phyloP scores from a whole-genome alignment of 192 early-diverging fungal species.

The Allomyces macrogynus region DNA sequence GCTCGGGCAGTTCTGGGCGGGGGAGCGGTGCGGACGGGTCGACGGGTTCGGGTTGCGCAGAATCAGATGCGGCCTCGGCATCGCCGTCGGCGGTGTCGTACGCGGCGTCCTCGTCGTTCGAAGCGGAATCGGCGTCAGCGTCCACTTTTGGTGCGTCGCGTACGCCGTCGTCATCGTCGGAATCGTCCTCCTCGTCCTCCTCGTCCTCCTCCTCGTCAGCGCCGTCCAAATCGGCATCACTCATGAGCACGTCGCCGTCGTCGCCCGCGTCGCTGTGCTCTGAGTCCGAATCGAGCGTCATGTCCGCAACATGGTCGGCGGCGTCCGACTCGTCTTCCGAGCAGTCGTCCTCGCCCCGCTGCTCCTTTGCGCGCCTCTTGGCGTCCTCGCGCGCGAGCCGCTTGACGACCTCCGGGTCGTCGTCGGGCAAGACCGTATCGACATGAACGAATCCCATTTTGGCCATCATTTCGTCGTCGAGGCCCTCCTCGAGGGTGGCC shows the following conservation, averaged over 20 bases:
- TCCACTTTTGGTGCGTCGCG: constrained; percentile 7
- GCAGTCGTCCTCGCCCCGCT: constrained; percentile 4
- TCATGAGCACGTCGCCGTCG: constrained; percentile 11
- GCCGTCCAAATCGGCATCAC: constrained; percentile 4
- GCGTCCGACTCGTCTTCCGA: constrained; percentile 1
- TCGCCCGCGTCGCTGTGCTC: constrained; percentile 16
- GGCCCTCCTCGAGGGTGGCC: not conserved
- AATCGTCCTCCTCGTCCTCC: constrained; percentile 7
- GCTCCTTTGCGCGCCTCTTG: constrained; percentile 6
- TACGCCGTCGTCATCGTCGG: constrained; percentile 2
- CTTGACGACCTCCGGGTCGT: not conserved
- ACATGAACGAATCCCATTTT: not conserved
- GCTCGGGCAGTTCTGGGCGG: constrained; percentile 2
- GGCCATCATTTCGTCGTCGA: not conserved
- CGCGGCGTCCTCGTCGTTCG: constrained; percentile 5
- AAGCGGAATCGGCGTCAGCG: constrained; percentile 4
- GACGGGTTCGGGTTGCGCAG: constrained; percentile 9
- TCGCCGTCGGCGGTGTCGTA: constrained; percentile 10
- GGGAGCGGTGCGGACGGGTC: not conserved
- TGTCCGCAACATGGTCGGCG: not conserved
- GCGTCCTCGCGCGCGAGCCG: constrained; percentile 4
- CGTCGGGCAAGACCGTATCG: not conserved
- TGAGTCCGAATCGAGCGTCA: not conserved
- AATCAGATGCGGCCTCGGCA: constrained; percentile 5
- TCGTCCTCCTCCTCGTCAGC: not conserved